These are phyloP conservation scores for Coniochaeta sp. DNA, from an alignment of 2,329 filamentous ascomycete species.

Conservation along the genomic window DNA sequence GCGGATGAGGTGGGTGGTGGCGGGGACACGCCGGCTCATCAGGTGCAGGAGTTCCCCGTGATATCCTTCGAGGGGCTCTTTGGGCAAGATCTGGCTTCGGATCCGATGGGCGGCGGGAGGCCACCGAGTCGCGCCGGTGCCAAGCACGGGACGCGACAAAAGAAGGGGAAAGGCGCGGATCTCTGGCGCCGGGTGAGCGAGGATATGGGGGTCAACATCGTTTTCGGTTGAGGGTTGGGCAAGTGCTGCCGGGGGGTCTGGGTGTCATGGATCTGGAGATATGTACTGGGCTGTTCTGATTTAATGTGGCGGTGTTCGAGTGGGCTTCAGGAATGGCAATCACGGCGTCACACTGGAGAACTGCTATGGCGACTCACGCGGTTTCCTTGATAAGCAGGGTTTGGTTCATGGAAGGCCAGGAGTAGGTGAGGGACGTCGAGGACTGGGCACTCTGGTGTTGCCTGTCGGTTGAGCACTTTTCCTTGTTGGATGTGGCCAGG, in stretches of 20 bases:
- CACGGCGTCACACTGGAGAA: background rate
- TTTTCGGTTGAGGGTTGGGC: constrained; percentile 41
- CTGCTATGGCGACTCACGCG: background rate
- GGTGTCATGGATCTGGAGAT: background rate
- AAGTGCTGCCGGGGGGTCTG: background rate
- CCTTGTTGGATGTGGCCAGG: background rate
- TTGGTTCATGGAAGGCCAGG: background rate
- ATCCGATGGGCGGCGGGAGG: background rate
- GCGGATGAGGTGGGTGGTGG: constrained; percentile 26
- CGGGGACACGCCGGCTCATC: constrained; percentile 8
- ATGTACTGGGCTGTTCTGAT: background rate
- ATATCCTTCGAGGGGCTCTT: background rate
- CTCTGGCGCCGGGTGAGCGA: constrained; percentile 50
- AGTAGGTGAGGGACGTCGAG: background rate
- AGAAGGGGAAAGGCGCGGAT: constrained; percentile 23
- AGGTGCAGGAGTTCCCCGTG: constrained; percentile 5
- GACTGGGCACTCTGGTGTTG: background rate
- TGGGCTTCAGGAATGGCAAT: background rate
- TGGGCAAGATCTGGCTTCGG: background rate
- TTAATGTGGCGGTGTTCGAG: background rate
- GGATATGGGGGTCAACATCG: constrained; percentile 51
- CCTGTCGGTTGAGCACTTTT: background rate
- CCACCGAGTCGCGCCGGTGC: background rate
- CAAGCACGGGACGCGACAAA: background rate
- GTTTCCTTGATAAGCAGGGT: background rate